A percentile compares a stretch with the other conserved stretches of the same genome.
These are phyloP conservation scores for Celoporthe dispersa DNA, from an alignment of 2,329 filamentous ascomycete species.

Conservation along the genomic window DNA sequence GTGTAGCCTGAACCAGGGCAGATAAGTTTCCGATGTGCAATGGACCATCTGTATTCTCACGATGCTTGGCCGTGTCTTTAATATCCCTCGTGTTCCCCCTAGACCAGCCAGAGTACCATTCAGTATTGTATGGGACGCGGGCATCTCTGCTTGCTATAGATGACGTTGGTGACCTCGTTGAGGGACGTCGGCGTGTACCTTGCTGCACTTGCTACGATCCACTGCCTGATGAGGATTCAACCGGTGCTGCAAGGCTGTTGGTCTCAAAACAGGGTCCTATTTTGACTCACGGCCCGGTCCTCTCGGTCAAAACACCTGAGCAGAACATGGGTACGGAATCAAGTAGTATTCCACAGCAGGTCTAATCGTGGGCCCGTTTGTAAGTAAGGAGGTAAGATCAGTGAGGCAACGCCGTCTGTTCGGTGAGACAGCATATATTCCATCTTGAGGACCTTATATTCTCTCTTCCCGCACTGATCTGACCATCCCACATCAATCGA, in stretches of 20 bases:
- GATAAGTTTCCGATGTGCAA: not conserved
- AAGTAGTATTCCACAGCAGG: not conserved
- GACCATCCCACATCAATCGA: not conserved
- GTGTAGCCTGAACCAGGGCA: not conserved
- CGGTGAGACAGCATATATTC: not conserved
- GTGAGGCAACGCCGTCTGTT: not conserved
- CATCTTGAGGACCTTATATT: not conserved
- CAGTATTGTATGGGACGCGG: too few species aligned
- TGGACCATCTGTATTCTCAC: not conserved
- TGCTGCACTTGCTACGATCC: not conserved
- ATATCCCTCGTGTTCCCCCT: not conserved
- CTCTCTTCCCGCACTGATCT: not conserved
- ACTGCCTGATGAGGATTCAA: not conserved
- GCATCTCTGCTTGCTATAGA: too few species aligned
- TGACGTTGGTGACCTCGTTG: not conserved
- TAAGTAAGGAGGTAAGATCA: not conserved
- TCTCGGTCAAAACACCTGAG: not conserved
- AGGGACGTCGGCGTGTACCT: not conserved
- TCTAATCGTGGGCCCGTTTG: not conserved
- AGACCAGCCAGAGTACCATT: too few species aligned
- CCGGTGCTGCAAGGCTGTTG: not conserved
- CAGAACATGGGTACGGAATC: not conserved
- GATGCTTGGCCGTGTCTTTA: not conserved
- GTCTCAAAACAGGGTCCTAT: too few species aligned
- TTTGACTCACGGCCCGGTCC: too few species aligned